phyloP scores from a whole-genome alignment of 257 asterid species.

The Dorcoceras hygrometricum region DNA sequence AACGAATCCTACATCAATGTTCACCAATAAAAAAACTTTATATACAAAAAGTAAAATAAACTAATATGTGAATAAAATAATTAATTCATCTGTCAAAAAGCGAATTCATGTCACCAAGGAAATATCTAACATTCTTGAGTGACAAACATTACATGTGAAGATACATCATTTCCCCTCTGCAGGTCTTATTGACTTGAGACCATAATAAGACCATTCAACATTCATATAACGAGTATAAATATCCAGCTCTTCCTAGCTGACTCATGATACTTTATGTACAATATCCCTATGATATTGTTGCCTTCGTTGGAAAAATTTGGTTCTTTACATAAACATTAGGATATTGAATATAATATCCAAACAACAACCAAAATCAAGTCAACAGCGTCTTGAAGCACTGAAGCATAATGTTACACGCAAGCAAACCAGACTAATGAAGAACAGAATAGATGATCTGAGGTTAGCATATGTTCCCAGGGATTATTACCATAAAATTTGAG shows the following conservation, averaged over 20 bases:
- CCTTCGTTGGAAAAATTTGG: not conserved
- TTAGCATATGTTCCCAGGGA: not conserved
- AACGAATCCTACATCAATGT: slow-evolving; percentile 33
- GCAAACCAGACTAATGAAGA: not conserved
- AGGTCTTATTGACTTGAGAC: slow-evolving; percentile 6
- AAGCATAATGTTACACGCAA: not conserved
- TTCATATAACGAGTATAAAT: not conserved
- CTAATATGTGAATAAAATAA: slow-evolving; percentile 13
- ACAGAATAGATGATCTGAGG: not conserved
- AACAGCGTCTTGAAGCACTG: not conserved
- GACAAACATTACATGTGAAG: not conserved
- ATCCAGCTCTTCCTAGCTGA: slow-evolving; percentile 2
- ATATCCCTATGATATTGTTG: not conserved
- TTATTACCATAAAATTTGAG: not conserved
- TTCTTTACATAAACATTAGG: slow-evolving; percentile 9
- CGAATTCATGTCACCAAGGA: slow-evolving; percentile 10
- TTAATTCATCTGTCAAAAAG: not conserved
- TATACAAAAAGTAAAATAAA: slow-evolving; percentile 2
- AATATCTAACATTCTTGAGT: not conserved
- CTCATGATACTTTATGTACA: not conserved
- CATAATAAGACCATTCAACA: not conserved
- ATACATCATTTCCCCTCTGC: slow-evolving; percentile 13
- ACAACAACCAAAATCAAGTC: slow-evolving; percentile 4
- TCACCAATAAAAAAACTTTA: slow-evolving; percentile 21
- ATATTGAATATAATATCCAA: not conserved